Evolutionary conservation across 2,329 filamentous ascomycete species (phyloP).

Genomic region (Penicillium concentricum): DNA sequence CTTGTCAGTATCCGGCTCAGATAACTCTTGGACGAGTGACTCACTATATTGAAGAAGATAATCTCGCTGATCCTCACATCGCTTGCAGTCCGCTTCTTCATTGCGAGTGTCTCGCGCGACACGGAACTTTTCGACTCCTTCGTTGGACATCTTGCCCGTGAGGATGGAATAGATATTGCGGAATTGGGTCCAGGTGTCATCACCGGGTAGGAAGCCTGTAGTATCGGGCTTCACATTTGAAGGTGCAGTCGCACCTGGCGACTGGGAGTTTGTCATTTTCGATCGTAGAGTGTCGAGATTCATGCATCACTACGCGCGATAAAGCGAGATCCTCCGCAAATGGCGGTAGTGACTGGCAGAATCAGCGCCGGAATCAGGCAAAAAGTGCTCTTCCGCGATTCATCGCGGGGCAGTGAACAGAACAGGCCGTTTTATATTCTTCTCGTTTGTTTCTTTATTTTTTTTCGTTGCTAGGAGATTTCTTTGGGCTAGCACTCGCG

Average conservation of each 20-base stretch:
- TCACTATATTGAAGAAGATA: slow-evolving; percentile 76
- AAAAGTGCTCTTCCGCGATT: slow-evolving; percentile 7
- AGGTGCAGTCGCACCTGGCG: slow-evolving; percentile 20
- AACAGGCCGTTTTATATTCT: neutral
- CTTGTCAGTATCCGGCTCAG: slow-evolving; percentile 2
- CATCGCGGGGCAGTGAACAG: slow-evolving; percentile 5
- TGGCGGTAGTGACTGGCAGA: slow-evolving; percentile 34
- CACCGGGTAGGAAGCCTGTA: slow-evolving; percentile 39
- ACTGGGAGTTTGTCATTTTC: slow-evolving; percentile 34
- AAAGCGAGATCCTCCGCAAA: slow-evolving; percentile 29
- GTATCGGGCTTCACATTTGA: slow-evolving; percentile 27
- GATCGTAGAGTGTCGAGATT: neutral
- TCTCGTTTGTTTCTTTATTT: neutral
- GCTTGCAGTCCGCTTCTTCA: slow-evolving; percentile 74
- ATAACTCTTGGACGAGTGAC: slow-evolving; percentile 7
- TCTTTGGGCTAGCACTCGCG: slow-evolving; percentile 2
- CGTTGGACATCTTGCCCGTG: slow-evolving; percentile 66
- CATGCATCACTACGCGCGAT: slow-evolving; percentile 1
- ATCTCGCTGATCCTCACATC: slow-evolving; percentile 78
- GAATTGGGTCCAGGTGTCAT: slow-evolving; percentile 58
- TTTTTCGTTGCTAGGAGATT: neutral
- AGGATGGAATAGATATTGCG: slow-evolving; percentile 84
- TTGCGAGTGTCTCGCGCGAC: slow-evolving; percentile 71
- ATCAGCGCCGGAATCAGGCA: slow-evolving; percentile 16
- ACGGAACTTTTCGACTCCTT: slow-evolving; percentile 74